phyloP scores from a whole-genome alignment of 495 filamentous ascomycete species.

The Neurospora terricola region DNA sequence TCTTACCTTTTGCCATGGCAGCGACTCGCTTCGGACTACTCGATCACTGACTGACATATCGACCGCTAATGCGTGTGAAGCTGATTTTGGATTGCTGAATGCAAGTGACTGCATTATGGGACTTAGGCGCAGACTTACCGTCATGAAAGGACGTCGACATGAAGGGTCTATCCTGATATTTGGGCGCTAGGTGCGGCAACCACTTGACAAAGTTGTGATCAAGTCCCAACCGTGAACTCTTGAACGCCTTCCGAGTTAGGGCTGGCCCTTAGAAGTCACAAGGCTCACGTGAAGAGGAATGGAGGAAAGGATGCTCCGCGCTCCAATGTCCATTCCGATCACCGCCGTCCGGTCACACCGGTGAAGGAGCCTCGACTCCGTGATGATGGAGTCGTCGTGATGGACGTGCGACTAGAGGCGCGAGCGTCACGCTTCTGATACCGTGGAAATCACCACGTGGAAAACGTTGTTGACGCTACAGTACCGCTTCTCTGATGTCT shows the following conservation, averaged over 20 bases:
- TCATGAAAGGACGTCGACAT: neutral
- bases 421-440: neutral
- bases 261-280: neutral
- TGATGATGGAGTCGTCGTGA: neutral
- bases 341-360: neutral
- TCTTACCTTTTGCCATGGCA: neutral
- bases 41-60: neutral
- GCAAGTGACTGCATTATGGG: neutral
- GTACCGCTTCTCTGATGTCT: neutral
- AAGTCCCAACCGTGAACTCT: neutral
- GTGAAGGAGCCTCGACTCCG: neutral
- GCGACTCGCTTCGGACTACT: neutral
- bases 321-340: neutral
- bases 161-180: neutral
- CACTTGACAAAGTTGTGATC: neutral
- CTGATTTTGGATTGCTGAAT: neutral
- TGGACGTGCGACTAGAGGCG: neutral
- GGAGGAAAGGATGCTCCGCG: neutral
- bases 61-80: neutral
- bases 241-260: neutral
- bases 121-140: neutral
- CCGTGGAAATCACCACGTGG: neutral
- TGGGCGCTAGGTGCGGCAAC: neutral
- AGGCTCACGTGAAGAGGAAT: neutral
- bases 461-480: neutral